Conservation (phyloP, 768 basidiomycete genomes). For the Galerina sulciceps region DNA sequence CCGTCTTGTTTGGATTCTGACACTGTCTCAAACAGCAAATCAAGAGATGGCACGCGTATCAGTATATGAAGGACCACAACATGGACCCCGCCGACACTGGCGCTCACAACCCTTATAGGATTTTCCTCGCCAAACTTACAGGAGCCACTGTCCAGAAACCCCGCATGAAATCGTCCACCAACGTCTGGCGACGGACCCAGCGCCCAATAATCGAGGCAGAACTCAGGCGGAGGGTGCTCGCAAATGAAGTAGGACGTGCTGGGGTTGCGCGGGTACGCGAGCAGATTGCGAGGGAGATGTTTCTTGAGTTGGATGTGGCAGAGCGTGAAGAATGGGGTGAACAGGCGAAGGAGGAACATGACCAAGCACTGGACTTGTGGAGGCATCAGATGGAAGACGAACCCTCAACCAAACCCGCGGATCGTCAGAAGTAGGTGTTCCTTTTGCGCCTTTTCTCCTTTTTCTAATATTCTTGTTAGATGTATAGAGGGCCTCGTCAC, state of each 20-base stretch:
- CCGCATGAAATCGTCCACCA: background rate
- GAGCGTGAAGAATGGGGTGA: conserved; percentile 6
- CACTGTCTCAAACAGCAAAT: conserved; percentile 5
- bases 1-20: background rate
- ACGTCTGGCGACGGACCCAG: conserved; percentile 6
- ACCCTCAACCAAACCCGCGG: conserved; percentile 4
- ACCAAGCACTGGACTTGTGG: conserved; percentile 1
- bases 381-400: background rate
- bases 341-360: conserved; percentile 1
- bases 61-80: background rate
- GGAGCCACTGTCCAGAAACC: background rate
- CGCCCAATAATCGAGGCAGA: background rate
- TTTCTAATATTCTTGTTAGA: background rate
- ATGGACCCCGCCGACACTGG: conserved; percentile 1
- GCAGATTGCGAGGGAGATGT: conserved; percentile 2
- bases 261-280: background rate
- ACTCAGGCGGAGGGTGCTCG: background rate
- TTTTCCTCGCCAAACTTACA: background rate
- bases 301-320: background rate
- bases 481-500: background rate
- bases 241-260: background rate
- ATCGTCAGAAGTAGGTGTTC: conserved; percentile 14
- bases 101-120: conserved; percentile 1
- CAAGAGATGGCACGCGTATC: background rate
- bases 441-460: background rate